Evolutionary conservation across 2,329 filamentous ascomycete genomes (phyloP).

Genomic region (Sordariomycetes sp.): DNA sequence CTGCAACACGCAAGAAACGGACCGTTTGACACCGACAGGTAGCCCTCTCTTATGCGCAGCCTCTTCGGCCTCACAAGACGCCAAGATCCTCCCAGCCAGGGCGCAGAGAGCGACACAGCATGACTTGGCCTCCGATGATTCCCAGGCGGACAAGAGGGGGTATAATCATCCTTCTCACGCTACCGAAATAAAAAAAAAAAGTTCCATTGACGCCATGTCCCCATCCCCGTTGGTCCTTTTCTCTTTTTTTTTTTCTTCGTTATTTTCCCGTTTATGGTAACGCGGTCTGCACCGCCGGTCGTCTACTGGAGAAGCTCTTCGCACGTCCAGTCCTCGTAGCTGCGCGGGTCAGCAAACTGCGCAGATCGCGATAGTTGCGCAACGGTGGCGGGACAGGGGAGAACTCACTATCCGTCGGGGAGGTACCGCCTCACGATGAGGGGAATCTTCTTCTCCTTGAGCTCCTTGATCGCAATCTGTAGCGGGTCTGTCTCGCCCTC

Average conservation of each 20-base stretch:
- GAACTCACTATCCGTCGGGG: constrained; percentile 82
- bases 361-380: background rate
- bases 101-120: background rate
- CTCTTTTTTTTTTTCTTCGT: background rate
- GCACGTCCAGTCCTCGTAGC: constrained; percentile 98
- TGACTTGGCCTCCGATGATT: background rate
- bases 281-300: background rate
- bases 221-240: background rate
- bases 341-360: constrained; percentile 18
- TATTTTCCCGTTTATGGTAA: background rate
- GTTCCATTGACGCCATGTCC: background rate
- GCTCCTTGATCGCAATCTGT: constrained; percentile 94
- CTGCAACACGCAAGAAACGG: too few species aligned
- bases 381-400: background rate
- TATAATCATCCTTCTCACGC: background rate
- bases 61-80: background rate
- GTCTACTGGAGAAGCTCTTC: constrained; percentile 71
- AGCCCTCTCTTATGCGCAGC: too few species aligned
- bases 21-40: too few species aligned
- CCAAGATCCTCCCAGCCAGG: too few species aligned
- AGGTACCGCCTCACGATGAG: constrained; percentile 90
- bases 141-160: background rate
- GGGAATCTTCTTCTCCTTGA: constrained; percentile 97
- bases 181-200: background rate
- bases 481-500: constrained; percentile 96